phyloP scores from a whole-genome alignment of 345 rosid species.

The Pistacia atlantica region DNA sequence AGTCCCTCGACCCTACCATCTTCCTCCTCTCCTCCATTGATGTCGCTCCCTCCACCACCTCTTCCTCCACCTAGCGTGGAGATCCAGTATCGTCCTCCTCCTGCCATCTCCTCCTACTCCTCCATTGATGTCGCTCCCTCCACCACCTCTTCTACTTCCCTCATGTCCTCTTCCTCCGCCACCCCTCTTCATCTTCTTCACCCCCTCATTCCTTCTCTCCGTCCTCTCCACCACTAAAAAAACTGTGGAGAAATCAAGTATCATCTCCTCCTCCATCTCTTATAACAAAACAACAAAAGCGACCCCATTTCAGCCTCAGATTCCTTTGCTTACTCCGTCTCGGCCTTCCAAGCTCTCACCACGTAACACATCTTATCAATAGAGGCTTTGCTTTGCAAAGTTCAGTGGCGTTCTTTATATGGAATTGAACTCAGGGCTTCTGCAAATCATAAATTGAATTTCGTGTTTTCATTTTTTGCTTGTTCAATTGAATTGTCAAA shows the following conservation, averaged over 20 bases:
- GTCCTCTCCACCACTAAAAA: slow-evolving; percentile 45
- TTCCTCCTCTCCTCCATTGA: slow-evolving; percentile 59
- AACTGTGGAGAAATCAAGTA: slow-evolving; percentile 16
- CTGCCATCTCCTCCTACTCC: slow-evolving; percentile 61
- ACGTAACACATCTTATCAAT: slow-evolving; percentile 85
- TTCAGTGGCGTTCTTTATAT: slow-evolving; percentile 86
- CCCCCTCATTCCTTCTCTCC: slow-evolving; percentile 59
- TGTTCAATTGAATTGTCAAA: no score
- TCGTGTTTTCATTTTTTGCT: no score
- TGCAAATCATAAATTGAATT: no score
- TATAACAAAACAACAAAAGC: slow-evolving; percentile 10
- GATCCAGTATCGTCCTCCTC: no score
- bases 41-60: slow-evolving; percentile 37
- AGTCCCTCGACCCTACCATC: slow-evolving; percentile 74
- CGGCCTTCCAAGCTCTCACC: slow-evolving; percentile 89
- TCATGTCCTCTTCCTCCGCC: slow-evolving; percentile 55
- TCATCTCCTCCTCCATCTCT: slow-evolving; percentile 29
- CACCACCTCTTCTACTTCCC: slow-evolving; percentile 42
- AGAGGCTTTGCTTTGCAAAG: slow-evolving; percentile 78
- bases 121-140: slow-evolving; percentile 45
- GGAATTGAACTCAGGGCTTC: slow-evolving; percentile 27
- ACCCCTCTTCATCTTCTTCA: slow-evolving; percentile 57
- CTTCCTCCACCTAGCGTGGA: no score
- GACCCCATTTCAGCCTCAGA: slow-evolving; percentile 34
- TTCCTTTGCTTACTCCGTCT: slow-evolving; percentile 63